phyloP scores from a whole-genome alignment of 305 asterid genomes.

The Fraxinus nigra region DNA sequence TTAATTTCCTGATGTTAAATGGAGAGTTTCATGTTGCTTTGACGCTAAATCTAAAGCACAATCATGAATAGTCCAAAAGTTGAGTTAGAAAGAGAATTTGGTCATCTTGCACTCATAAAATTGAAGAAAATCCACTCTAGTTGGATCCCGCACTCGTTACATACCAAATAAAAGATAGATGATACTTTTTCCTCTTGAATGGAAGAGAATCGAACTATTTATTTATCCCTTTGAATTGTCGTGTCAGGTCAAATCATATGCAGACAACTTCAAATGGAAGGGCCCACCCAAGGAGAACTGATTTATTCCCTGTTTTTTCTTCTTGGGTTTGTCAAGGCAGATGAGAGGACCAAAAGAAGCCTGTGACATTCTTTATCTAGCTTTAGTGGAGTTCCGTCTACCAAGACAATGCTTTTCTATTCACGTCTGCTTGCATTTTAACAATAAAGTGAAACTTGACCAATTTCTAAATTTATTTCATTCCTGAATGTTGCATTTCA shows the following conservation, averaged over 20 bases:
- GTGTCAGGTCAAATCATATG: constrained; percentile 27
- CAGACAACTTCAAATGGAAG: constrained; percentile 47
- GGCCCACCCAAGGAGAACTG: constrained; percentile 36
- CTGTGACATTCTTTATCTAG: background rate
- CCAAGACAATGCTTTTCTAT: background rate
- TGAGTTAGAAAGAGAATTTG: background rate
- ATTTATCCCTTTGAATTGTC: background rate
- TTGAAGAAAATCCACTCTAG: background rate
- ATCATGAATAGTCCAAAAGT: background rate
- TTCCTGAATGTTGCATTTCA: background rate
- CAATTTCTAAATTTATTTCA: background rate
- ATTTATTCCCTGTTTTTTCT: background rate
- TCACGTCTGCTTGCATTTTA: background rate
- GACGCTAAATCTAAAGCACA: background rate
- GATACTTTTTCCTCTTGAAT: background rate
- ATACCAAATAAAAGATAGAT: background rate
- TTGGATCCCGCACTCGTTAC: background rate
- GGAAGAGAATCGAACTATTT: background rate
- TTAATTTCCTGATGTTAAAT: background rate
- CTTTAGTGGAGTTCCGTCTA: background rate
- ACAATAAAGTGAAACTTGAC: background rate
- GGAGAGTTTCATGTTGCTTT: background rate
- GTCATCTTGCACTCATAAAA: background rate
- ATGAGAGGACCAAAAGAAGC: background rate
- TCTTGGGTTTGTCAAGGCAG: background rate